Evolutionary conservation across 2,329 filamentous ascomycete species (phyloP).

Genomic region (Penicillium psychrosexuale): DNA sequence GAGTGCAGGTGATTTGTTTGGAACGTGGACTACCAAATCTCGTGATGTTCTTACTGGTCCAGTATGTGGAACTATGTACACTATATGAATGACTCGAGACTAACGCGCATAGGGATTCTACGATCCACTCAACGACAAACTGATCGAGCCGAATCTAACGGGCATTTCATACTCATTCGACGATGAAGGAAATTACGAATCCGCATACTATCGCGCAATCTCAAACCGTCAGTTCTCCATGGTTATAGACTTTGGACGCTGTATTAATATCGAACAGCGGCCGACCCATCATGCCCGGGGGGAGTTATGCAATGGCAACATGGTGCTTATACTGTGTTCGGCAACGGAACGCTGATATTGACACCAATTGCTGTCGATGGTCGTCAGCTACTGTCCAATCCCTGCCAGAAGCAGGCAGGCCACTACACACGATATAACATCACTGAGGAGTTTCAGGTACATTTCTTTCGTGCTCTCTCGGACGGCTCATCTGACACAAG

Average conservation of each 20-base stretch:
- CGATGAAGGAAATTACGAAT: conserved; percentile 64
- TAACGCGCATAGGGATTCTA: conserved; percentile 59
- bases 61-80: conserved; percentile 44
- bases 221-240: conserved; percentile 59
- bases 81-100: neutral
- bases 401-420: conserved; percentile 55
- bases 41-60: conserved; percentile 66
- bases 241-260: neutral
- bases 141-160: conserved; percentile 64
- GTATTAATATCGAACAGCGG: conserved; percentile 43
- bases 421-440: conserved; percentile 67
- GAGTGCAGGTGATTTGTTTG: conserved; percentile 54
- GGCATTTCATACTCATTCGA: conserved; percentile 75
- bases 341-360: conserved; percentile 58
- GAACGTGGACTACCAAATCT: conserved; percentile 71
- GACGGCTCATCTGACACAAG: conserved; percentile 4
- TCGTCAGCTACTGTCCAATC: conserved; percentile 63
- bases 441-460: conserved; percentile 60
- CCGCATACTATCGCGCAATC: conserved; percentile 66
- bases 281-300: conserved; percentile 60
- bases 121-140: conserved; percentile 61
- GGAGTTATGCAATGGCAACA: conserved; percentile 71
- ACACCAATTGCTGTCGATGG: conserved; percentile 64
- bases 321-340: conserved; percentile 56
- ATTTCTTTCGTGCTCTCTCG: neutral